Base-by-base conservation (phyloP, 495 filamentous ascomycete genomes). In the Lasiosphaeriaceae sp. region DNA sequence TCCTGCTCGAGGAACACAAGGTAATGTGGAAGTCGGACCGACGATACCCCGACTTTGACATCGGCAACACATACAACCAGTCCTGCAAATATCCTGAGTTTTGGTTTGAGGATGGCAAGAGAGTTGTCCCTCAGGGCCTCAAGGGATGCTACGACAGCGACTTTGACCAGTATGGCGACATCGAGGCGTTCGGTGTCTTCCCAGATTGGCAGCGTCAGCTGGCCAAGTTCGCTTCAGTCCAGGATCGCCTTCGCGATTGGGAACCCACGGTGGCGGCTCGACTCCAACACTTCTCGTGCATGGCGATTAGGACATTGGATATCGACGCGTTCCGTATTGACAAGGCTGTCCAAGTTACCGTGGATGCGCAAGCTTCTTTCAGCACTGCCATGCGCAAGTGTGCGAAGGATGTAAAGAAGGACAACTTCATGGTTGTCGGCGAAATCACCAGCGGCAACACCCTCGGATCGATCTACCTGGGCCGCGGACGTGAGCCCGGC, bases 171-270 rank as follows among this genome's bases (percentile, higher is more conserved):
- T 88, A 86, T 54, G 86, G 86, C 43, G 85, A 88, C 60, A 81
- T 81, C 22, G 84, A 85, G 64, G 83, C 86, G 14, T 88, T 88
- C 57, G 86, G 86, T 55, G 81, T 84, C 23, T 87, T 75, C 51
- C 84, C 84, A 2, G 85, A 88, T 60, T 90, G 83, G 80, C 71
- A 87, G 62, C 67, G 70, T 12, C 80, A 90, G 68, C 73, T 90
- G 44, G 80, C 86, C 14, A 90, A 89, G 60, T 90, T 90, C 65
- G 84, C 86, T 29, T 87, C 80, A 35, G 87, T 89, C 3, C 87
- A 90, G 67, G 87, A 90, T 63, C 85, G 87, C 56, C 74, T 90
- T 11, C 83, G 87, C 26, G 87, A 89, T 59, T 90, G 87, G 87
- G 62, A 79, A 11, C 83, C 84, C 3, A 74, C 75, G 34, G 87